Conservation (phyloP, 495 filamentous ascomycete species). For the Entonaema liquescens region DNA sequence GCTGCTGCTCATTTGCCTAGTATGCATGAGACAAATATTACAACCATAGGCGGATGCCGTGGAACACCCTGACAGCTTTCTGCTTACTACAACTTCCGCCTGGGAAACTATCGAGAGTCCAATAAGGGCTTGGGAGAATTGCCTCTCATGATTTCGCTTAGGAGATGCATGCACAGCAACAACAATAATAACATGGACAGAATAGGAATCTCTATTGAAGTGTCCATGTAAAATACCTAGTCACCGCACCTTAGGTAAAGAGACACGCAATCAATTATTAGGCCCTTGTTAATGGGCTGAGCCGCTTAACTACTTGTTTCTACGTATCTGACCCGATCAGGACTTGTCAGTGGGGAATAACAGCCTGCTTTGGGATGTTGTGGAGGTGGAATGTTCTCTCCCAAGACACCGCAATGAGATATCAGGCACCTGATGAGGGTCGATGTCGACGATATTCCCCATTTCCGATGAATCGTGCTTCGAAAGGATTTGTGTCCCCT, state of each 20-base stretch:
- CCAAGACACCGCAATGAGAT: slow-evolving; percentile 22
- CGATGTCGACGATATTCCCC: slow-evolving; percentile 4
- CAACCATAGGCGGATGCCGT: slow-evolving; percentile 32
- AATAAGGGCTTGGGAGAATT: slow-evolving; percentile 15
- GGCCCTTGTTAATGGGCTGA: slow-evolving; percentile 7
- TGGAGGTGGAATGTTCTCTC: slow-evolving; percentile 6
- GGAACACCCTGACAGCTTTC: slow-evolving; percentile 29
- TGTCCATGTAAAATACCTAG: background rate
- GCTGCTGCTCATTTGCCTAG: background rate
- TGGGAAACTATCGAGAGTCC: slow-evolving; percentile 14
- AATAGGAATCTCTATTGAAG: background rate
- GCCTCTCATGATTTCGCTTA: slow-evolving; percentile 28
- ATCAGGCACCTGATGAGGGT: slow-evolving; percentile 23
- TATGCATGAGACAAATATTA: slow-evolving; percentile 37
- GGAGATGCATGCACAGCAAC: slow-evolving; percentile 16
- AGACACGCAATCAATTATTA: slow-evolving; percentile 28
- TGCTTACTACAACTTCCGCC: slow-evolving; percentile 29
- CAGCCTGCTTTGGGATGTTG: background rate
- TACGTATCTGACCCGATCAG: slow-evolving; percentile 12
- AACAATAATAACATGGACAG: too few relatives aligned
- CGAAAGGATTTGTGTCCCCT: slow-evolving; percentile 14
- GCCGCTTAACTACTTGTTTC: slow-evolving; percentile 5
- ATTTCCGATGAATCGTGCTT: slow-evolving; percentile 27
- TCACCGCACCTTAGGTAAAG: background rate
- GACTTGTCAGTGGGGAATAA: slow-evolving; percentile 17